Evolutionary conservation across 345 rosid species (phyloP).

Genomic region (Rhizophora mangle): DNA sequence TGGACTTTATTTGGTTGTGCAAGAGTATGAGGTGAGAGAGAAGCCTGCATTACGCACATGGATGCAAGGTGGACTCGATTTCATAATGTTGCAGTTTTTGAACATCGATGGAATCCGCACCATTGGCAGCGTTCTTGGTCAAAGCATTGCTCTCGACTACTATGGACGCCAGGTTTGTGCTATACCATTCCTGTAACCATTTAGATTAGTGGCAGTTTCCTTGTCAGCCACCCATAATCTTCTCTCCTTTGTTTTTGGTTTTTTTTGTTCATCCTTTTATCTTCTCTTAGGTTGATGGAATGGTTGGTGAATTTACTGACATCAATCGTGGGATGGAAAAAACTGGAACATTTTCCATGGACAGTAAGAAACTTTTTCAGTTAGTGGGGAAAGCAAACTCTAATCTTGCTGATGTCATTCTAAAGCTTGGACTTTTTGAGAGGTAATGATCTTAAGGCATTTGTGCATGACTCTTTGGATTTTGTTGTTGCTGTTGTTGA

Average conservation of each 20-base stretch:
- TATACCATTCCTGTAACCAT: neutral
- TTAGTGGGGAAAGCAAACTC: constrained; percentile 94
- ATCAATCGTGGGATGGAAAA: constrained; percentile 93
- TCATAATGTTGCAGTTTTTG: constrained; percentile 82
- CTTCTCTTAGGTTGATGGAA: constrained; percentile 77
- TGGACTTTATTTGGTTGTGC: constrained; percentile 26
- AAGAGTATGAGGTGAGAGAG: constrained; percentile 94
- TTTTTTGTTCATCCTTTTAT: neutral
- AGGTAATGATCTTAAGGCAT: constrained; percentile 42
- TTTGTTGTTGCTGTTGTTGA: no score
- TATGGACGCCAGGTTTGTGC: constrained; percentile 88
- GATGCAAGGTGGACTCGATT: constrained; percentile 93
- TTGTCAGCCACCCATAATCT: neutral
- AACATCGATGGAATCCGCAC: constrained; percentile 85
- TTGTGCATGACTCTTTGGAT: no score
- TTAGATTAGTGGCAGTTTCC: neutral
- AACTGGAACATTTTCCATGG: constrained; percentile 94
- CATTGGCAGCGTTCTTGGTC: constrained; percentile 95
- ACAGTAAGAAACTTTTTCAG: constrained; percentile 91
- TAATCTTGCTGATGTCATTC: constrained; percentile 91
- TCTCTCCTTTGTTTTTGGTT: neutral
- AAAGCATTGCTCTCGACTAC: constrained; percentile 94
- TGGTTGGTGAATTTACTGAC: constrained; percentile 97
- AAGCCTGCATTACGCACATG: constrained; percentile 63
- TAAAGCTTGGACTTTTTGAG: constrained; percentile 96